Percentiles rank a stretch among this genome's conserved stretches.
These are phyloP conservation scores for Pseudognaphalium luteoalbum DNA, from an alignment of 129 eudicot species.

Conservation along the genomic window DNA sequence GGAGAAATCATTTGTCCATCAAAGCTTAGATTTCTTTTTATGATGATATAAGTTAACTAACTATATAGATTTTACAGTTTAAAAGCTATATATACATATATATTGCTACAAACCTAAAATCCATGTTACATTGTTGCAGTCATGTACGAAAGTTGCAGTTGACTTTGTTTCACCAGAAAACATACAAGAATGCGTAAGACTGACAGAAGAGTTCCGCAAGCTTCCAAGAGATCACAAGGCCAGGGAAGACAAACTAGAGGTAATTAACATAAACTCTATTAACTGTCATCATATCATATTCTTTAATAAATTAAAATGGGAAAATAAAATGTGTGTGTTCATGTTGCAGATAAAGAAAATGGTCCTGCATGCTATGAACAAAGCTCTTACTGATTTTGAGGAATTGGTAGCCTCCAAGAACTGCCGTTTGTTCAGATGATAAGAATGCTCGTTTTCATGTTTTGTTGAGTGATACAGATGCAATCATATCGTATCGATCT, in stretches of 20 bases:
- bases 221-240: constrained; percentile 63
- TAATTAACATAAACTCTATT: background rate
- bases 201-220: constrained; percentile 63
- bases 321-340: background rate
- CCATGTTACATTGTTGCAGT: constrained; percentile 37
- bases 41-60: too few species aligned
- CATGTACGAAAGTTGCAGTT: constrained; percentile 72
- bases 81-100: background rate
- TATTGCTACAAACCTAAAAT: constrained; percentile 39
- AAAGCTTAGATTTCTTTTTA: too few species aligned
- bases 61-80: too few species aligned
- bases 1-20: too few species aligned
- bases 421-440: too few species aligned
- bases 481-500: too few species aligned
- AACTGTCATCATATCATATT: background rate
- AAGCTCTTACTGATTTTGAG: constrained; percentile 45
- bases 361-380: constrained; percentile 58
- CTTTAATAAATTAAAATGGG: background rate
- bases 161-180: constrained; percentile 87
- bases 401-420: constrained; percentile 22
- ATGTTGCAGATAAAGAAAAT: constrained; percentile 61
- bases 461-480: too few species aligned
- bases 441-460: too few species aligned
- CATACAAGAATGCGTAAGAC: constrained; percentile 52
- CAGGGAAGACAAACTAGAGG: constrained; percentile 85